Conservation (phyloP, 2,329 filamentous ascomycete genomes). For the Cladorrhinum sp. region DNA sequence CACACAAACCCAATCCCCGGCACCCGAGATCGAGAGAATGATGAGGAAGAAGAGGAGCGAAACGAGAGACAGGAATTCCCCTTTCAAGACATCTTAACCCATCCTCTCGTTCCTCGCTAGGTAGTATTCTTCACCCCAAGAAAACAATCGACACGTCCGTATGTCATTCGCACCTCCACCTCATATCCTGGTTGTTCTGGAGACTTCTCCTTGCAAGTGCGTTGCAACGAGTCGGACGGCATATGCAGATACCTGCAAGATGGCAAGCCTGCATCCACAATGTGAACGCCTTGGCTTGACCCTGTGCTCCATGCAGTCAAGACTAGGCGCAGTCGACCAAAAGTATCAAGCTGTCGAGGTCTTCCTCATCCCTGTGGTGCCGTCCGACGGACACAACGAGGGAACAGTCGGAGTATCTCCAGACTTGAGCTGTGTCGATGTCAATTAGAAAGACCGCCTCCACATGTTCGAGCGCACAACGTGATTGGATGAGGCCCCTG, state of each 20-base stretch:
- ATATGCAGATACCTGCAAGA: constrained; percentile 6
- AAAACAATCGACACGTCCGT: not conserved
- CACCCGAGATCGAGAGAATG: not conserved
- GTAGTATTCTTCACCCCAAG: not conserved
- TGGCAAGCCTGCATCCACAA: not conserved
- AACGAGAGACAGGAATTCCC: not conserved
- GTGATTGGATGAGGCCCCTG: constrained; percentile 25
- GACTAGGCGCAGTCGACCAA: not conserved
- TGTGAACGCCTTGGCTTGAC: not conserved
- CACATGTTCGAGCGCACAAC: not conserved
- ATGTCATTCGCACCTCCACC: constrained; percentile 1
- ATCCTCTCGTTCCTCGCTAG: not conserved
- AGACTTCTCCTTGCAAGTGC: not conserved
- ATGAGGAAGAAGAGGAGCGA: constrained; percentile 3
- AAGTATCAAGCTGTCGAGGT: not conserved
- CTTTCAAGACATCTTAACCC: not conserved
- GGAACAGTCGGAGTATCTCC: too few species aligned
- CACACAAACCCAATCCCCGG: not conserved
- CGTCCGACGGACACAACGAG: not conserved
- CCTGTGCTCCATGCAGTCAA: not conserved
- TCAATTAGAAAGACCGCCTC: not conserved
- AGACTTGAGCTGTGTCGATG: too few species aligned
- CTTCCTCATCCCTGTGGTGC: not conserved
- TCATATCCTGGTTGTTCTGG: not conserved
- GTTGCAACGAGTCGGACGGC: constrained; percentile 9